A percentile compares a stretch with the other conserved stretches of the same genome.
These are phyloP conservation scores for Salicornia ramosissima DNA, from an alignment of 148 eudicot species.

Conservation along the genomic window DNA sequence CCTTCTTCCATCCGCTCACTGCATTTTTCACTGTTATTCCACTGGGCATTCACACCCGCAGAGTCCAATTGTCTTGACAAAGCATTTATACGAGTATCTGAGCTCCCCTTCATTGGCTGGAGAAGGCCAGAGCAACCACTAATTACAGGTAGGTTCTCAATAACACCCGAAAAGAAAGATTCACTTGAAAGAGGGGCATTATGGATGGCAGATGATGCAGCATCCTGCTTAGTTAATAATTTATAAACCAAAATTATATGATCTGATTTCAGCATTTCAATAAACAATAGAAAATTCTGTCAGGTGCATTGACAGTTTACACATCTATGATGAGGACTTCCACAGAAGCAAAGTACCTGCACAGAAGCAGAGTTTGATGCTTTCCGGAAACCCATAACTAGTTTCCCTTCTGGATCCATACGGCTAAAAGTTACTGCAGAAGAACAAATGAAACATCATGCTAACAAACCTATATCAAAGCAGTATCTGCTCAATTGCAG, in stretches of 20 bases:
- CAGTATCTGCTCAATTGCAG: conserved; percentile 3
- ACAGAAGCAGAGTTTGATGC: conserved; percentile 46
- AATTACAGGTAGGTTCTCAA: conserved; percentile 37
- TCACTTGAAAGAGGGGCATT: conserved; percentile 37
- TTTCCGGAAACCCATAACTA: conserved; percentile 89
- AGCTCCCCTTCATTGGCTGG: conserved; percentile 57
- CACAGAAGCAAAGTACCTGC: conserved; percentile 39
- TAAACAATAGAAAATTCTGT: neutral
- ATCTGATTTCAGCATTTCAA: conserved; percentile 1
- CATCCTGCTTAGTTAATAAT: conserved; percentile 31
- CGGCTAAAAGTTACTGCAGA: conserved; percentile 85
- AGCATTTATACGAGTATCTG: conserved; percentile 45
- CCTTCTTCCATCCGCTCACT: conserved; percentile 39
- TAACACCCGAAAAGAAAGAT: conserved; percentile 31
- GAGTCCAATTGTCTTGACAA: conserved; percentile 47
- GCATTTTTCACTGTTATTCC: conserved; percentile 45
- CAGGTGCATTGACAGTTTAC: conserved; percentile 9
- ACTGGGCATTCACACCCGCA: conserved; percentile 36
- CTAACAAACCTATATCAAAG: conserved; percentile 8
- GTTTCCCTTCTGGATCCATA: conserved; percentile 90
- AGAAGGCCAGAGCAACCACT: conserved; percentile 49
- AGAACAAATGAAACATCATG: conserved; percentile 15
- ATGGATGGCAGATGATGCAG: conserved; percentile 32
- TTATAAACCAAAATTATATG: conserved; percentile 13
- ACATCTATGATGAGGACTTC: neutral